Evolutionary conservation across 2,329 filamentous ascomycete genomes (phyloP).

Genomic region (Neonectria punicea): DNA sequence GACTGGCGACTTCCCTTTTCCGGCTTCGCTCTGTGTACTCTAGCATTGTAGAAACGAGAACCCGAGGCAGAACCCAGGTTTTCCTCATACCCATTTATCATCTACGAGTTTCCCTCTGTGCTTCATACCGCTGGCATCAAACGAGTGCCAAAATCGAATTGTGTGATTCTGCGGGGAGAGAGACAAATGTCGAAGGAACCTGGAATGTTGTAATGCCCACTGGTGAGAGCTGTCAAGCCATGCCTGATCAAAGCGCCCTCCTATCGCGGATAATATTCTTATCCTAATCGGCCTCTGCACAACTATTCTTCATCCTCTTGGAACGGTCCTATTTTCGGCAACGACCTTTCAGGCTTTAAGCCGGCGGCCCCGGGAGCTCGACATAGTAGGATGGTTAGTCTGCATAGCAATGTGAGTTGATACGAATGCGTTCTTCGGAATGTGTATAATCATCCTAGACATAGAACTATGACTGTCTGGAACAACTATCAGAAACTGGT

Average conservation of each 20-base stretch:
- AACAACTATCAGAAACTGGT: background rate
- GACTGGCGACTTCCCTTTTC: slow-evolving; percentile 49
- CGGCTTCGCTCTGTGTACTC: slow-evolving; percentile 69
- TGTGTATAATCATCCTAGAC: background rate
- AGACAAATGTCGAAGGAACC: background rate
- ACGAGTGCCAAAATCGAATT: slow-evolving; percentile 1
- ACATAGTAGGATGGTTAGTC: background rate
- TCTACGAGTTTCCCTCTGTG: slow-evolving; percentile 40
- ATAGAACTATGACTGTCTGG: background rate
- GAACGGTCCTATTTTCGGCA: too few relatives aligned
- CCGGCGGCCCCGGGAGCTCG: background rate
- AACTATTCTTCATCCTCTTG: too few relatives aligned
- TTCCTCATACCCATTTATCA: slow-evolving; percentile 46
- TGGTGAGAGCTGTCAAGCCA: background rate
- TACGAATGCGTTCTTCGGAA: background rate
- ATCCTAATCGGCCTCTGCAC: background rate
- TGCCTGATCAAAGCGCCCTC: background rate
- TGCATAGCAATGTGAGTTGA: background rate
- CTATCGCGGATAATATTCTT: too few relatives aligned
- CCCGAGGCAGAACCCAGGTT: slow-evolving; percentile 47
- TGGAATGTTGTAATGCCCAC: background rate
- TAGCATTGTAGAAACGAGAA: slow-evolving; percentile 76
- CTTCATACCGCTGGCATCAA: slow-evolving; percentile 23
- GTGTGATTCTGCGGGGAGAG: background rate
- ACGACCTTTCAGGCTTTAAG: background rate